Evolutionary conservation across 352 stramenopile genomes (phyloP).

Genomic region (Phytophthora fragariaefolia): DNA sequence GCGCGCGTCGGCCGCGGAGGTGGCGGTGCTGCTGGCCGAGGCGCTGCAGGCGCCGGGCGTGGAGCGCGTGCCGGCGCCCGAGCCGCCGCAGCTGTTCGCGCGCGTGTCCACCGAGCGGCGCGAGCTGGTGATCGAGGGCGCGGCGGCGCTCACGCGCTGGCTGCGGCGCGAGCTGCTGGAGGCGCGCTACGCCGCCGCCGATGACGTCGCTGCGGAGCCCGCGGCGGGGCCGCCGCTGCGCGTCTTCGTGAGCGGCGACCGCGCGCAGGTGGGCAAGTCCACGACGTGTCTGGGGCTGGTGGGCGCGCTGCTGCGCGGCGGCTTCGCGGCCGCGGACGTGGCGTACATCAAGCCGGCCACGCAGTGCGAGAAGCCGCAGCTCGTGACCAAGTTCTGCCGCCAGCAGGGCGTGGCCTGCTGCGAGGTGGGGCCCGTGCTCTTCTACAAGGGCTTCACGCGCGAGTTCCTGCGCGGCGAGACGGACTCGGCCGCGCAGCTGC

Average conservation of each 20-base stretch:
- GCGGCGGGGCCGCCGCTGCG: constrained; percentile 36
- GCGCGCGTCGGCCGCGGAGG: constrained; percentile 14
- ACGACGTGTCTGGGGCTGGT: constrained; percentile 96
- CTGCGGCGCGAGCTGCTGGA: constrained; percentile 49
- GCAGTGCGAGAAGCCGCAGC: constrained; percentile 95
- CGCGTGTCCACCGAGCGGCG: constrained; percentile 37
- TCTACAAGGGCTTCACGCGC: constrained; percentile 97
- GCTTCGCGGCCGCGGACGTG: constrained; percentile 76
- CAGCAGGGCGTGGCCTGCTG: constrained; percentile 86
- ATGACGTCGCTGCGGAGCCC: neutral
- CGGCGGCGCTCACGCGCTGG: constrained; percentile 37
- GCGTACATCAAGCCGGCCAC: constrained; percentile 99
- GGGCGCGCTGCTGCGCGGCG: constrained; percentile 82
- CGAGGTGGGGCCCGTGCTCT: constrained; percentile 95
- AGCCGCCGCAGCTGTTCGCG: constrained; percentile 20
- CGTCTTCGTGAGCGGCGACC: constrained; percentile 80
- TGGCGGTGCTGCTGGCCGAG: constrained; percentile 21
- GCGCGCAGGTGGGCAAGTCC: constrained; percentile 96
- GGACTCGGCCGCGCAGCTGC: constrained; percentile 79
- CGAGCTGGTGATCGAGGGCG: constrained; percentile 38
- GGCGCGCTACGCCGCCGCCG: constrained; percentile 20
- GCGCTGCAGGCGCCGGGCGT: constrained; percentile 19
- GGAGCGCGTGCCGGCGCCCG: constrained; percentile 17
- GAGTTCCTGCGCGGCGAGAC: constrained; percentile 95
- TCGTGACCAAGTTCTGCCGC: constrained; percentile 94